A percentile compares a stretch with the other conserved stretches of the same genome.
Conservation (phyloP, 345 rosid genomes). For the Rhodamnia argentea region DNA sequence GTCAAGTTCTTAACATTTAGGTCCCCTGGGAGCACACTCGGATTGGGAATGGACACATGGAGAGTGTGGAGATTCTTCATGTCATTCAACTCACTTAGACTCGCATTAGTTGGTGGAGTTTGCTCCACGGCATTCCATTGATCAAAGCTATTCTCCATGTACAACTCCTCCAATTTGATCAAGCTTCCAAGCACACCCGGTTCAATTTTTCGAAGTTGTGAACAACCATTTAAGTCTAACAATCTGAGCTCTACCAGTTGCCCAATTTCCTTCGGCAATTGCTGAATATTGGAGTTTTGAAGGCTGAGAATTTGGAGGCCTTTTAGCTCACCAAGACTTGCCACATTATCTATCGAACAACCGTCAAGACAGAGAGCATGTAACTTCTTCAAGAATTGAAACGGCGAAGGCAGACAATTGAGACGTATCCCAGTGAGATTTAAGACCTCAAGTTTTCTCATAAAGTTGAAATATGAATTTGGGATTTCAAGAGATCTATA, state of each 20-base stretch:
- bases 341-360: background rate
- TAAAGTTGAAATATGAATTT: background rate
- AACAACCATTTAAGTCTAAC: too few species aligned
- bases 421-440: accelerated
- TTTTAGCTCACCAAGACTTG: background rate
- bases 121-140: too few species aligned
- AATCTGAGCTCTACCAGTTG: too few species aligned
- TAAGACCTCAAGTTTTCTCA: background rate
- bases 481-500: accelerated
- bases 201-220: too few species aligned
- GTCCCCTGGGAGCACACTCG: accelerated
- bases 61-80: accelerated
- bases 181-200: too few species aligned
- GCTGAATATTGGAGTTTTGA: accelerated
- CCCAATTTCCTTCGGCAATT: too few species aligned
- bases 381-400: accelerated
- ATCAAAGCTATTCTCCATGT: too few species aligned
- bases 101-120: too few species aligned
- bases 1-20: accelerated
- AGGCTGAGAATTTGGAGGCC: background rate
- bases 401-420: accelerated
- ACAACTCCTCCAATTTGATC: too few species aligned
- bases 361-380: accelerated
- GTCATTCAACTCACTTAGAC: too few species aligned
- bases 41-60: accelerated